Percentiles rank a stretch among this genome's conserved stretches.
Evolutionary conservation across 768 basidiomycete species (phyloP).

Genomic region (Epithele typhae): DNA sequence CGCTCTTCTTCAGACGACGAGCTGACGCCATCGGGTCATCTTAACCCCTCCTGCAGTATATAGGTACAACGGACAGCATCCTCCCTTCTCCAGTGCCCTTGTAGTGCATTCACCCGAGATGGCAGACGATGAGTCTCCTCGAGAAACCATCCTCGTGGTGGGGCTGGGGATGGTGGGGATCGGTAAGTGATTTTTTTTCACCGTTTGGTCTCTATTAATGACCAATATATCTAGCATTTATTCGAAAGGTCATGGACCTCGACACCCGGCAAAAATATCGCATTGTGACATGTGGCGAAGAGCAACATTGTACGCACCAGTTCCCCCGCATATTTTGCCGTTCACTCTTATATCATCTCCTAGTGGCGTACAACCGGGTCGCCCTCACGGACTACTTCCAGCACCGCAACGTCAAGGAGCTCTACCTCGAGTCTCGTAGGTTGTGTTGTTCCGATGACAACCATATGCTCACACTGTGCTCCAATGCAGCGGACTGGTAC

Average conservation of each 20-base stretch:
- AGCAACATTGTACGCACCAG: conserved; percentile 28
- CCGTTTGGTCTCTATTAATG: not conserved
- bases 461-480: not conserved
- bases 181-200: conserved; percentile 28
- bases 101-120: no score
- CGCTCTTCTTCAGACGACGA: no score
- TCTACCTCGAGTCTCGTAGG: conserved; percentile 52
- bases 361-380: conserved; percentile 53
- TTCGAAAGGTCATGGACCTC: conserved; percentile 61
- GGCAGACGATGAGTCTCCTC: no score
- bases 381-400: conserved; percentile 58
- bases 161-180: conserved; percentile 64
- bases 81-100: no score
- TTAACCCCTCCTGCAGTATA: no score
- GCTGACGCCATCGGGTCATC: no score
- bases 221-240: conserved; percentile 42
- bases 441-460: conserved; percentile 1
- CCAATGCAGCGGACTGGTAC: conserved; percentile 47
- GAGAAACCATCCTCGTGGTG: conserved; percentile 36
- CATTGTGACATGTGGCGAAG: conserved; percentile 60
- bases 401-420: conserved; percentile 52
- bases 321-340: no score
- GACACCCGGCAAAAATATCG: conserved; percentile 47
- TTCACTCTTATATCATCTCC: not conserved
- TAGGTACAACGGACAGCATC: no score